Evolutionary conservation across 2,329 filamentous ascomycete species (phyloP), one percentile per base, ranked within the genome.

Genomic region (Fragosphaeria purpurea): DNA sequence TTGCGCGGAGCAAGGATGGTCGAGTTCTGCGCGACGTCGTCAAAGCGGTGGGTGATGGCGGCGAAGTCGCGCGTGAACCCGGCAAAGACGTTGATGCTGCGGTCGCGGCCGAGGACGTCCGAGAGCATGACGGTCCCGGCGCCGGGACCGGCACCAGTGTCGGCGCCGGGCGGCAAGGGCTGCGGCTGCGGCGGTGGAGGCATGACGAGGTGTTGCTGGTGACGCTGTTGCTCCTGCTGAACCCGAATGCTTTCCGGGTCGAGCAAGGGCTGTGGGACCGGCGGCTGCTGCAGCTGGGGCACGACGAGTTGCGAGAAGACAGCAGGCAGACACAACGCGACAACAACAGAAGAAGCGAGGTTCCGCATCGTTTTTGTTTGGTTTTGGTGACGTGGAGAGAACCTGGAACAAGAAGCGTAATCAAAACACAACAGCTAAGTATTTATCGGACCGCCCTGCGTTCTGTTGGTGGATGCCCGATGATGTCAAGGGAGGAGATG

Each of bases 1-100:
- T 98, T 97, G 49, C 86, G 71, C 1, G 93, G 93, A 5, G 90
- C 91, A 3, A 97, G 79, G 31, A 97, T 82, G 2, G 89, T 96
- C 12, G 86, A 86, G 63, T 91, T 90, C 52, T 76, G 67, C 1
- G 70, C 62, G 1, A 74, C 66, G 62, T 88, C 77, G 58, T 85
- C 78, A 11, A 97, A 77, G 1, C 86, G 85, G 30, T 71, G 68
- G 8, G 80, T 77, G 22, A 90, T 75, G n/a, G 75, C 68, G 44
- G 82, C 77, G 59, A 90, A 80, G 62, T 91, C 84, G 53, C 89
- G 81, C 5, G 85, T 83, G 61, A 95, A 81, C 41, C 82, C 82
- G 34, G 88, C 85, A 67, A 96, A 97, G 58, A 90, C 83, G 56
- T 88, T 89, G 63, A 95, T 86, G 54, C 75, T 78, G 58, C 86